Base-by-base conservation (phyloP, 352 stramenopile species). In the Globisporangium barbulae region DNA sequence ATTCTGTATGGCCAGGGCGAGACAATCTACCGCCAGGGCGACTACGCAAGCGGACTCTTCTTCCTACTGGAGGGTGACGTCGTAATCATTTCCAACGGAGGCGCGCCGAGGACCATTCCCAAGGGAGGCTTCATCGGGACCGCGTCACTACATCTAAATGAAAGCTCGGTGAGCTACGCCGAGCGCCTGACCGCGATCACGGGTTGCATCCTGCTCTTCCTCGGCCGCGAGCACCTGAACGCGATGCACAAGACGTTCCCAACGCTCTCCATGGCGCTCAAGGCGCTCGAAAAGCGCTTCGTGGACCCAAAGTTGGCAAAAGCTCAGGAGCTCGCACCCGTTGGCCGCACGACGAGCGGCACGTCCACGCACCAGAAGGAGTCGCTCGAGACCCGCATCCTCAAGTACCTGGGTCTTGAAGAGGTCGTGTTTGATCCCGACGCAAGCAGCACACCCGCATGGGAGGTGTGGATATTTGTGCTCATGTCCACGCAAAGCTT, bases 241-340 rank as follows among this genome's bases (percentile, higher is more conserved):
- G 61, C 70, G 0, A 87, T 89, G 76, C 80, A 91, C 56, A 74
- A 82, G 30, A 75, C 79, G 0, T 88, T 90, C 31, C 75, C 78
- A 0, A 86, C 75, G 1, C 67, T 88, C 41, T 88, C 76, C 1
- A 89, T 88, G 80, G 78, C 80, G 0, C 64, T 88, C 25, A 83
- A 85, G 61, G 65, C 81, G 6, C 56, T 89, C 4, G 80, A 88
- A 48, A 85, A 78, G 48, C 70, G 80, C 1, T 67, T 86, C 3
- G 69, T 82, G 8, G 71, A 70, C 10, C 70, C 76, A 2, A 89
- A 88, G 53, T 53, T 85, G 2, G 67, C 73, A 9, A 72, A 77
- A 42, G 70, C 68, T 1, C 68, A 81, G 50, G 30, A 58, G 42
- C 9, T 63, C 2, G 48, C 8, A 52, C 55, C 37, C 31, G 42